Base-by-base conservation (phyloP, 495 filamentous ascomycete genomes). In the Glutinoglossum americanum region DNA sequence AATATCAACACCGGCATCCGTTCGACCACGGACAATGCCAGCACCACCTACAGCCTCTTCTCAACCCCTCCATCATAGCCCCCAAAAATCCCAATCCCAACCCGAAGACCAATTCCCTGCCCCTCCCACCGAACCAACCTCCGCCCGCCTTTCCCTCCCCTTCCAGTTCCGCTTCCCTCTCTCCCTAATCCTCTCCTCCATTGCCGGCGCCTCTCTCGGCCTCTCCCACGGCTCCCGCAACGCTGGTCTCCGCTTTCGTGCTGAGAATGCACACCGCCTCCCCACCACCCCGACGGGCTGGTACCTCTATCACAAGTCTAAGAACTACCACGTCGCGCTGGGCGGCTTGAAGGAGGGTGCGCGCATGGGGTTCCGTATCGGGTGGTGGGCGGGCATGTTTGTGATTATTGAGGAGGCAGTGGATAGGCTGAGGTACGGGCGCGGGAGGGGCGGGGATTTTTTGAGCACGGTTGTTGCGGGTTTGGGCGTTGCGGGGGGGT, bases 301-400 rank as follows among this genome's bases (percentile, higher is more conserved):
- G 92, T 98, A 87, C 66, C 78, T 96, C 28, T 98, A 98, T 66
- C 93, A 97, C 70, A 96, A 95, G 69, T 86, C 79, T 63, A 97
- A 97, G 71, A 96, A 95, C 67, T 96, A 97, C 71, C 77, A 85
- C 58, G 70, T 81, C 6, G 76, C 82, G 53, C 74, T 81, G 11
- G 86, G 84, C 1, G 92, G 82, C 0, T 68, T 89, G 13, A 77
- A 76, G 61, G 86, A 89, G 65, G 93, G 87, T 0, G 56, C 85
- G 44, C 82, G 77, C 63, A 82, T 88, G 77, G 90, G 84, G 4
- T 64, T 68, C n/a, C 83, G 76, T 63, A 66, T 94, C 15, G 76
- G 74, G 17, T 70, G 79, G 54, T 79, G 87, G 84, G 73, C 77
- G 56, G 69, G 73, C 60, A 65, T 80, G 62, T 80, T 94, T 74